Percentiles rank a stretch among this genome's conserved stretches.
Evolutionary conservation across 306 rosid species (phyloP).

Genomic region (Citrullus colocynthis): DNA sequence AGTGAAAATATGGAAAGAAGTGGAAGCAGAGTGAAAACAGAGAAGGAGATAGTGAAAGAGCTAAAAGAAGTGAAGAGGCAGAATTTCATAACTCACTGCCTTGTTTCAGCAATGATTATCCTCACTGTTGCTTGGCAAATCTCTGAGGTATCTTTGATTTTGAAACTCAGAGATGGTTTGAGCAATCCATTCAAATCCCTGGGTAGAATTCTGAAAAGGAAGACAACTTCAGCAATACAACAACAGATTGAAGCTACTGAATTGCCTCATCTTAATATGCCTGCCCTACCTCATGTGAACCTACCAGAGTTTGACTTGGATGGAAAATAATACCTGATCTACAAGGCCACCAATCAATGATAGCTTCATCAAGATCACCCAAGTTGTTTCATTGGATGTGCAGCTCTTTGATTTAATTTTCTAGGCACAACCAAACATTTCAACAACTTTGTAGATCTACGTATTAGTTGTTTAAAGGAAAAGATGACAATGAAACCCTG

Average conservation of each 20-base stretch:
- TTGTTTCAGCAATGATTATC: slow-evolving; percentile 64
- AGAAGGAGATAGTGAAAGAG: slow-evolving; percentile 42
- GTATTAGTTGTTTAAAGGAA: neutral
- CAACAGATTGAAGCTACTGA: slow-evolving; percentile 12
- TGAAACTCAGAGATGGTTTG: slow-evolving; percentile 42
- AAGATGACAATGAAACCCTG: neutral
- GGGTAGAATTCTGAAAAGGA: slow-evolving; percentile 22
- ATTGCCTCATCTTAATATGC: slow-evolving; percentile 25
- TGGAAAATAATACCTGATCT: neutral
- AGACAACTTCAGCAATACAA: slow-evolving; percentile 6
- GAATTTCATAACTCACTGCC: slow-evolving; percentile 68
- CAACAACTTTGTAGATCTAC: neutral
- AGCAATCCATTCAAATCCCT: slow-evolving; percentile 40
- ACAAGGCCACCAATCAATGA: no score
- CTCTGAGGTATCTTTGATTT: slow-evolving; percentile 46
- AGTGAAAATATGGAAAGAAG: slow-evolving; percentile 5
- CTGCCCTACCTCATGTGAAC: slow-evolving; percentile 16
- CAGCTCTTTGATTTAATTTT: neutral
- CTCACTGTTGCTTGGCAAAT: slow-evolving; percentile 67
- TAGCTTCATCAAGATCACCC: neutral
- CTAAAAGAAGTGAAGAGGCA: slow-evolving; percentile 50
- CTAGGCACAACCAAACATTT: neutral
- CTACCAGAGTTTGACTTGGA: neutral
- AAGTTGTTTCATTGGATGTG: neutral
- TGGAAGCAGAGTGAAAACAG: neutral